Evolutionary conservation across 2,329 filamentous ascomycete genomes (phyloP).

Genomic region (Aspergillus bombycis): DNA sequence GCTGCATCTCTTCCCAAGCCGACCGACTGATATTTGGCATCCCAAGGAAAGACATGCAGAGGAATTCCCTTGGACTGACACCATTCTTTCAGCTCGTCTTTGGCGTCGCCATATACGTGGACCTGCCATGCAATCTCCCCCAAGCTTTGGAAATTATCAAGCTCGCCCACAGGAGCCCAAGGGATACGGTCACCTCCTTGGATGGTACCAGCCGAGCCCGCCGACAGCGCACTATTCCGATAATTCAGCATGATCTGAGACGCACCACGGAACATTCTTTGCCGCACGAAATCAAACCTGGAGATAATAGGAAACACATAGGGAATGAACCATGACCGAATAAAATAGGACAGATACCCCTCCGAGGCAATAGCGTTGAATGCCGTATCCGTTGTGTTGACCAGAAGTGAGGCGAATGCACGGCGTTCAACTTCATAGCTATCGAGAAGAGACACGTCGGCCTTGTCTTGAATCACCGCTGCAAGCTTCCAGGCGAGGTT

Average conservation of each 20-base stretch:
- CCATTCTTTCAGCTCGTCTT: slow-evolving; percentile 26
- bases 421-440: slow-evolving; percentile 54
- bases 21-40: slow-evolving; percentile 22
- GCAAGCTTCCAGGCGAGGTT: slow-evolving; percentile 61
- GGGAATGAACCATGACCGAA: slow-evolving; percentile 45
- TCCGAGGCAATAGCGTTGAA: slow-evolving; percentile 46
- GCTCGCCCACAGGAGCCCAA: slow-evolving; percentile 27
- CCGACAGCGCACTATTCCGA: slow-evolving; percentile 43
- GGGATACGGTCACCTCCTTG: slow-evolving; percentile 53
- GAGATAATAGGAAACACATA: slow-evolving; percentile 33
- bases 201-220: slow-evolving; percentile 39
- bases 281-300: slow-evolving; percentile 22
- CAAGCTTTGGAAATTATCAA: slow-evolving; percentile 33
- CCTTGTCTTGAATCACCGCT: slow-evolving; percentile 45
- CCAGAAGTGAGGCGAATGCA: slow-evolving; percentile 50
- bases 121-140: slow-evolving; percentile 33
- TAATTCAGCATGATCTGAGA: slow-evolving; percentile 51
- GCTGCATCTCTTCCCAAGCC: slow-evolving; percentile 29
- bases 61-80: slow-evolving; percentile 23
- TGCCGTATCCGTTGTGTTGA: slow-evolving; percentile 46
- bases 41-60: slow-evolving; percentile 30
- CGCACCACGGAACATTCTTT: slow-evolving; percentile 37
- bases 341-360: slow-evolving; percentile 45
- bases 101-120: slow-evolving; percentile 32
- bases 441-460: slow-evolving; percentile 47